Evolutionary conservation across 768 basidiomycete species (phyloP), one percentile per base, ranked within the genome.

Genomic region (Heimioporus sp.): DNA sequence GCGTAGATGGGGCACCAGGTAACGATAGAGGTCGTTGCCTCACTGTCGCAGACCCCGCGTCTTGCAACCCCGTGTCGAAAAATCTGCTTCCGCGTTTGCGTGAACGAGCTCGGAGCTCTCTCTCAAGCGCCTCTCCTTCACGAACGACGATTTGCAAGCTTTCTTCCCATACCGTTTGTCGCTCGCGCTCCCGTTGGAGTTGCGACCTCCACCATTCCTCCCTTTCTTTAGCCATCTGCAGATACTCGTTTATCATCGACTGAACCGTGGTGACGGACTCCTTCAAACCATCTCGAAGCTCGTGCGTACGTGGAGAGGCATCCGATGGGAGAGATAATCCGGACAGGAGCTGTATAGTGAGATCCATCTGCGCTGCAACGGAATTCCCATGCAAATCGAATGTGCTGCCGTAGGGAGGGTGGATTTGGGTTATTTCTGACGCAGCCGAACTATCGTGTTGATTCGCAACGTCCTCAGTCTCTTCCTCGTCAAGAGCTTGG

Each of bases 111-210:
- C 82, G 77, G 50, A 98, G 75, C 68, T 96, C 92, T 51, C 73
- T 72, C 73, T 98, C 95, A 19, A 95, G 77, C 10, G 75, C 78
- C 62, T 92, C 91, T 15, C 93, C 92, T 66, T 96, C 91, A 50
- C 79, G 77, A 1, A 94, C 93, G 9, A 95, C 92, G 2, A 83
- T 81, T 49, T 86, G 83, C 62, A 98, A 68, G 66, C 90, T 95
- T 71, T 92, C 87, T 70, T 96, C 94, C 95, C 95, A 98, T 24
- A 93, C 74, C 11, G 64, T 72, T 62, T 85, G 83, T 21, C 84
- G 75, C 58, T 78, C 74, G 43, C 77, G 74, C 63, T 92, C 89
- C 21, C 80, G 78, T 56, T 78, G 78, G 10, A 93, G 72, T 58
- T 83, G 80, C 30, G 75, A 70, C 50, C 76, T 77, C 75, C 83